phyloP scores from a whole-genome alignment of 1,284 basidiomycete species.

The Cutaneotrichosporon cyanovorans region DNA sequence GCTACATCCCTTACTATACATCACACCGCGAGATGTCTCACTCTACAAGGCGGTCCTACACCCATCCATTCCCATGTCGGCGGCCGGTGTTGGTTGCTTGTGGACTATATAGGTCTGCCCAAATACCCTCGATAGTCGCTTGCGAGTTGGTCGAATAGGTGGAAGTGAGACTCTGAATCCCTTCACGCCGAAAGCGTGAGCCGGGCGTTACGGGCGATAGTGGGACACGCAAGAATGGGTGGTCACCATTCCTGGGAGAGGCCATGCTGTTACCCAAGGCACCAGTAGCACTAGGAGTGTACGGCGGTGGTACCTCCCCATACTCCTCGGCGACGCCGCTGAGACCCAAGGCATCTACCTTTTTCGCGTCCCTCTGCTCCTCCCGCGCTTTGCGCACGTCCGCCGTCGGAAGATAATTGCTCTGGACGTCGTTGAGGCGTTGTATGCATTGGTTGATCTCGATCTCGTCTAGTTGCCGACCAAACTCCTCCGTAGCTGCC shows the following conservation, averaged over 20 bases:
- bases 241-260: too few species aligned
- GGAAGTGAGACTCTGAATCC: too few species aligned
- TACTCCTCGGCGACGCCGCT: too few species aligned
- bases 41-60: neutral
- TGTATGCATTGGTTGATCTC: neutral
- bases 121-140: too few species aligned
- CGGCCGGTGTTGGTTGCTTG: neutral
- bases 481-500: conserved; percentile 33
- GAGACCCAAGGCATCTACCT: too few species aligned
- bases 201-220: too few species aligned
- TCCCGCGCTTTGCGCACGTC: too few species aligned
- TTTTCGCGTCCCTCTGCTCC: too few species aligned
- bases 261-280: neutral
- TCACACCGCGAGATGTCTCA: neutral
- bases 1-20: too few species aligned
- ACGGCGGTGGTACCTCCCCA: neutral
- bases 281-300: neutral
- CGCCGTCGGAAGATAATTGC: neutral
- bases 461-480: conserved; percentile 4
- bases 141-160: too few species aligned
- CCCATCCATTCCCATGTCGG: neutral
- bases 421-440: neutral
- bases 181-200: too few species aligned
- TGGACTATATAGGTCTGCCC: neutral
- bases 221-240: too few species aligned